phyloP scores from a whole-genome alignment of 2,329 filamentous ascomycete species.

The Cercospora sesami region DNA sequence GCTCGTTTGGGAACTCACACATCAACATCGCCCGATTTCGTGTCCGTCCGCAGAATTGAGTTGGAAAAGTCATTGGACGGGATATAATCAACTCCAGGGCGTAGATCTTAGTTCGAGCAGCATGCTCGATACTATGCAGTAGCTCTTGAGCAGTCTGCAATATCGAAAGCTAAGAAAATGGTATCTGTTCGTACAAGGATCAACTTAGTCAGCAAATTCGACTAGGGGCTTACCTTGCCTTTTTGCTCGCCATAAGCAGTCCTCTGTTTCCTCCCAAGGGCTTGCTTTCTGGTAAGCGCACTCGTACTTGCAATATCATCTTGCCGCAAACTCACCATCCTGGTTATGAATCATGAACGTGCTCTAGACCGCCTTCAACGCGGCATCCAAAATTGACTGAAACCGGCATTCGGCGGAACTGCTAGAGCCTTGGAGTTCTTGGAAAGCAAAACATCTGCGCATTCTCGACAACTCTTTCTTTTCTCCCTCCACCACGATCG shows the following conservation, averaged over 20 bases:
- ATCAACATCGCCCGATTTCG: not conserved
- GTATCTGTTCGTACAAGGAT: not conserved
- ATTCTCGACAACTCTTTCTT: not conserved
- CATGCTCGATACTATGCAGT: not conserved
- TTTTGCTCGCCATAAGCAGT: not conserved
- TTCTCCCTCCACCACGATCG: not conserved
- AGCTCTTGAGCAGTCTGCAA: not conserved
- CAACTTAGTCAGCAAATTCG: not conserved
- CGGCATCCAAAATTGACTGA: not conserved
- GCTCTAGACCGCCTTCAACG: not conserved
- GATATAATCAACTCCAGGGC: accelerated
- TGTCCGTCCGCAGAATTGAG: not conserved
- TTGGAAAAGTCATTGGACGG: too few species aligned
- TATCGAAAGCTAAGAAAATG: not conserved
- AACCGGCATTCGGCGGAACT: constrained; percentile 1
- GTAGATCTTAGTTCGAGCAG: not conserved
- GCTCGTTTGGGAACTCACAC: not conserved
- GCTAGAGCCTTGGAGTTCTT: not conserved
- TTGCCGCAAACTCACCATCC: not conserved
- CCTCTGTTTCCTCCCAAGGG: not conserved
- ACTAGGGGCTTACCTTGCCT: not conserved
- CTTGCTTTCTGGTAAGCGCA: not conserved
- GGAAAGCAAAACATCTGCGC: not conserved
- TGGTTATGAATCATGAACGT: not conserved
- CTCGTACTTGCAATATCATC: not conserved